Evolutionary conservation across 768 basidiomycete genomes (phyloP), one percentile per base, ranked within the genome.

Genomic region (Harrya chromipes): DNA sequence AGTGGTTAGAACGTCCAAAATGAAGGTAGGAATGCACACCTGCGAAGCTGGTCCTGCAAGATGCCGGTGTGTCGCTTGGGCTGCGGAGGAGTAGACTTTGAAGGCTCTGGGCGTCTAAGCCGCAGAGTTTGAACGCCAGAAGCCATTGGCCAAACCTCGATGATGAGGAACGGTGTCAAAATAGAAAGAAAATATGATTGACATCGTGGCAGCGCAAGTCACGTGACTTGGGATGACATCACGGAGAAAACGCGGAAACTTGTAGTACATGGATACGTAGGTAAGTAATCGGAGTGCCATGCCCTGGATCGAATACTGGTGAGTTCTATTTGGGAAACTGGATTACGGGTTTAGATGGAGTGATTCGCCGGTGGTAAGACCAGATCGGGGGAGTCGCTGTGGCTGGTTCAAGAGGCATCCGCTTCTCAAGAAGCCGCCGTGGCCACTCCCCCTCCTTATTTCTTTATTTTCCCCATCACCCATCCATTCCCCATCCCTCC

Each of bases 41-140:
- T 82, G 53, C 88, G 80, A 49, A 90, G 76, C 61, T 87, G 85
- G 58, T 92, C 89, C 66, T 92, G 88, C 21, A 92, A 74, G 43
- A 91, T 78, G 31, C 88, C 85, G 1, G 76, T 70, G 62, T 90
- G 84, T 42, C 83, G 62, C n/a, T 62, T 37, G 40, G 70, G 59
- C 19, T 61, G 63, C 20, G 71, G 64, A 36, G 63, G 54, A 40
- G 20, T 45, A 31, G 52, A 58, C 27, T 64, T 60, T 46, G 50
- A 10, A 20, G 49, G 36, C 8, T 67, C 69, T 20, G 78, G 78
- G 38, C 75, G 74, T 46, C 81, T 76, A 39, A 82, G 69, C 36
- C 79, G 76, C 54, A 83, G 58, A 34, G 72, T 70, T 58, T 81
- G 80, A 39, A 58, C 60, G 60, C 77, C 79, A 68, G 70, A 64